These are phyloP conservation scores for Mycena kentingensis DNA, from an alignment of 768 basidiomycete genomes.

Conservation along the genomic window DNA sequence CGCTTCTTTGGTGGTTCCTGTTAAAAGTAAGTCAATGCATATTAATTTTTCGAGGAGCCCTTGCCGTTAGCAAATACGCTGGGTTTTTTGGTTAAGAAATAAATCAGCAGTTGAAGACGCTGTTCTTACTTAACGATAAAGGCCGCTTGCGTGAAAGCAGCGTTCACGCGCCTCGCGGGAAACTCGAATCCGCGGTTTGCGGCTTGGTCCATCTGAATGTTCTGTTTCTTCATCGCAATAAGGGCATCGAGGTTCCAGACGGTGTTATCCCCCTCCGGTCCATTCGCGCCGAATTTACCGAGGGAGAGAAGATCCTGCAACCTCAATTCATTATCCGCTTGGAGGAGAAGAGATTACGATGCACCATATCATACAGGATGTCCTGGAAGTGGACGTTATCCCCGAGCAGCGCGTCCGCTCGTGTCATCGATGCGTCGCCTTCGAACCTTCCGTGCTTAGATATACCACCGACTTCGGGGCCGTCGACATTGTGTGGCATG, in stretches of 20 bases:
- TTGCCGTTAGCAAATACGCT: neutral
- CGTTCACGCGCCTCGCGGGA: neutral
- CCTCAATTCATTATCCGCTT: neutral
- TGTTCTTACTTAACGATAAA: constrained; percentile 4
- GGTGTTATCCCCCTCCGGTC: constrained; percentile 13
- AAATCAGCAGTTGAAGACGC: constrained; percentile 4
- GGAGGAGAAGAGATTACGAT: neutral
- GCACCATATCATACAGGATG: constrained; percentile 13
- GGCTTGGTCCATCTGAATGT: constrained; percentile 15
- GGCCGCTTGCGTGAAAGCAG: constrained; percentile 5
- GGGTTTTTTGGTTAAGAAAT: constrained; percentile 4
- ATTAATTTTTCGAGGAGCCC: constrained; percentile 6
- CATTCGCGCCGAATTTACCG: constrained; percentile 14
- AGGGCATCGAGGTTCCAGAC: constrained; percentile 14
- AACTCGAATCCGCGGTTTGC: constrained; percentile 9
- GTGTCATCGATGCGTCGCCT: constrained; percentile 6
- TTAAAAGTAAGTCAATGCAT: neutral
- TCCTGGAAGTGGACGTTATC: neutral
- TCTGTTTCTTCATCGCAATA: constrained; percentile 15
- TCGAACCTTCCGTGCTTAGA: constrained; percentile 16
- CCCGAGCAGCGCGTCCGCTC: neutral
- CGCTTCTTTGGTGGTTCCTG: constrained; percentile 18
- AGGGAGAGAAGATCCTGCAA: constrained; percentile 13
- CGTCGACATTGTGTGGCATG: constrained; percentile 7
- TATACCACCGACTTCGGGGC: constrained; percentile 6